phyloP scores from a whole-genome alignment of 495 filamentous ascomycete species.

The Collariella sp. region DNA sequence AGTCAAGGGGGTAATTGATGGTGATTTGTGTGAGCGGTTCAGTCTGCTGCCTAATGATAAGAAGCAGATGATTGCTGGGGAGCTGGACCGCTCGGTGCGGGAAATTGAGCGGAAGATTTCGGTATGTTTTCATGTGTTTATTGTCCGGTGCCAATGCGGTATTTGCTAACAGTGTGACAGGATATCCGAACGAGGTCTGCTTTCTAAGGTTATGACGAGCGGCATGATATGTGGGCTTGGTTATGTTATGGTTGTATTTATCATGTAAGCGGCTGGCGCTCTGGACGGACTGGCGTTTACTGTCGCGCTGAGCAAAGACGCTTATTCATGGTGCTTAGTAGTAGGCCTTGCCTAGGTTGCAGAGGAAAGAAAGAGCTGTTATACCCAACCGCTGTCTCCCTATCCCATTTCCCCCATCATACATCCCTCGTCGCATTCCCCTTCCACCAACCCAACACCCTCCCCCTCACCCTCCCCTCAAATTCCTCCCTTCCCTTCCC shows the following conservation, averaged over 20 bases:
- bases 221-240: neutral
- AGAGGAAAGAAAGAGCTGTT: neutral
- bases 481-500: conserved; percentile 25
- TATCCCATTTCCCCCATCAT: neutral
- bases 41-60: conserved; percentile 70
- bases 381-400: neutral
- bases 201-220: conserved; percentile 43
- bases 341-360: neutral
- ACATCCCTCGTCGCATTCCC: neutral
- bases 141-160: no score
- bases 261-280: conserved; percentile 7
- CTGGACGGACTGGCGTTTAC: conserved; percentile 1
- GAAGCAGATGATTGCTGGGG: conserved; percentile 89
- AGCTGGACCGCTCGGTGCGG: conserved; percentile 79
- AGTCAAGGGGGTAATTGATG: conserved; percentile 93
- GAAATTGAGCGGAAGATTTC: conserved; percentile 95
- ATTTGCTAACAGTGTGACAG: conserved; percentile 32
- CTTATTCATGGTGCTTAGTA: neutral
- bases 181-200: conserved; percentile 84
- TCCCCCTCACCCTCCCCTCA: conserved; percentile 30
- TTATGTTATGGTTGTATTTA: neutral
- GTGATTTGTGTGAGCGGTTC: conserved; percentile 94
- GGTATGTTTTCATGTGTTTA: conserved; percentile 41
- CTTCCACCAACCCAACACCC: conserved; percentile 3
- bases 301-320: neutral